Conservation (phyloP, 2,329 filamentous ascomycete genomes). For the Berkeleyomyces rouxiae region DNA sequence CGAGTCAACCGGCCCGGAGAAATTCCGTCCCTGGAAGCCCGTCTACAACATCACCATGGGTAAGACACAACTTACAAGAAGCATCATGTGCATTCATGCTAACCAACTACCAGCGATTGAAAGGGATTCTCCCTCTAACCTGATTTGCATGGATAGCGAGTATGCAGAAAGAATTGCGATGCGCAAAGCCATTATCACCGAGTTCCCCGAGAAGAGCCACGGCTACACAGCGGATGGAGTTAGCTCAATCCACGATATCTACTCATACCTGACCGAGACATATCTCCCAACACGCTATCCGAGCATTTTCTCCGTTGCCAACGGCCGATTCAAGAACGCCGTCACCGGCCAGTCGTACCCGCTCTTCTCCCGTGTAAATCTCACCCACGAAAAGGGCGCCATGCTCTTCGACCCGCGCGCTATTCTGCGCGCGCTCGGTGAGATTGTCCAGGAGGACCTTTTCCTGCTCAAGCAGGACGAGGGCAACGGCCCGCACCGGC, state of each 20-base stretch:
- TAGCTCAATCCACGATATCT: conserved; percentile 30
- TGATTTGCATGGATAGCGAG: conserved; percentile 35
- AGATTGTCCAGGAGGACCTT: conserved; percentile 38
- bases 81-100: not conserved
- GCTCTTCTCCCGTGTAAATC: conserved; percentile 14
- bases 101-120: conserved; percentile 25
- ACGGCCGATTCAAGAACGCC: conserved; percentile 23
- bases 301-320: conserved; percentile 24
- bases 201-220: conserved; percentile 25
- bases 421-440: conserved; percentile 27
- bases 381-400: conserved; percentile 3
- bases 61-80: conserved; percentile 15
- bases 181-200: conserved; percentile 24
- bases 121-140: conserved; percentile 28
- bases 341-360: conserved; percentile 23
- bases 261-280: conserved; percentile 28
- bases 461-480: conserved; percentile 30
- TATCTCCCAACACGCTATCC: conserved; percentile 35
- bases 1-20: conserved; percentile 22
- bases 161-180: conserved; percentile 29
- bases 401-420: conserved; percentile 17
- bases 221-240: conserved; percentile 26
- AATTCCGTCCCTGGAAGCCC: conserved; percentile 33
- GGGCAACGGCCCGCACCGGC: conserved; percentile 21
- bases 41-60: conserved; percentile 40